Conservation (phyloP, 2,329 filamentous ascomycete genomes). For the Aspergillus sp. region DNA sequence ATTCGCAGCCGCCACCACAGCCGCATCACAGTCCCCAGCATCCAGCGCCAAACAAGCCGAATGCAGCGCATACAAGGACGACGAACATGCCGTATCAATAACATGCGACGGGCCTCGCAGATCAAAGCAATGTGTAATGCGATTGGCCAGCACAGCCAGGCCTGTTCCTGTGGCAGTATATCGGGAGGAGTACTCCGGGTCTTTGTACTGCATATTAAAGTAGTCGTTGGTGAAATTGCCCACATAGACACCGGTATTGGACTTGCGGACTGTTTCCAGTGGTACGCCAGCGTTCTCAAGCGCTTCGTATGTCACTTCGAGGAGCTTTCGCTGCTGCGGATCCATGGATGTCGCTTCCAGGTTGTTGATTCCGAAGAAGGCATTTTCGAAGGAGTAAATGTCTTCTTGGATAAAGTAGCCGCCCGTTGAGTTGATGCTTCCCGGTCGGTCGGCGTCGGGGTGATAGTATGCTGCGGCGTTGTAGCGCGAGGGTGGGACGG, state of each 20-base stretch:
- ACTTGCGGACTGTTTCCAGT: neutral
- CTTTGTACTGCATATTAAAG: conserved; percentile 20
- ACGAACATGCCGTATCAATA: conserved; percentile 43
- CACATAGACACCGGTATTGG: conserved; percentile 17
- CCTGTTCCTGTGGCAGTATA: conserved; percentile 21
- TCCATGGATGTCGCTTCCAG: conserved; percentile 22
- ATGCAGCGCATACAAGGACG: conserved; percentile 42
- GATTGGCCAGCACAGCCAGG: conserved; percentile 18
- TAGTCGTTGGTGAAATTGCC: conserved; percentile 24
- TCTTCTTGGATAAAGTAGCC: conserved; percentile 12
- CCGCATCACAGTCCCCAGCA: conserved; percentile 21
- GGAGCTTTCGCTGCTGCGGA: conserved; percentile 14
- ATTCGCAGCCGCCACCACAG: conserved; percentile 28
- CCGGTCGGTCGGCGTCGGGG: neutral
- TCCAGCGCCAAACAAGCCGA: conserved; percentile 33
- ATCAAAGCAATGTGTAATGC: conserved; percentile 6
- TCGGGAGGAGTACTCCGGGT: conserved; percentile 8
- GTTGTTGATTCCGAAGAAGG: conserved; percentile 13
- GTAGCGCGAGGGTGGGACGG: conserved; percentile 2
- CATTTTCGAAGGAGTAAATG: conserved; percentile 11
- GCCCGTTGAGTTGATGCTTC: neutral
- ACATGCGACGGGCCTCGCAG: neutral
- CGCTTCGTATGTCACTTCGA: conserved; percentile 15
- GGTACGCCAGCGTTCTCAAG: conserved; percentile 9
- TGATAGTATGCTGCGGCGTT: conserved; percentile 8